Percentiles rank a stretch among this genome's conserved stretches.
These are phyloP conservation scores for Cyberlindnera subsufficiens DNA, from an alignment of 805 yeast genomes.

Conservation along the genomic window DNA sequence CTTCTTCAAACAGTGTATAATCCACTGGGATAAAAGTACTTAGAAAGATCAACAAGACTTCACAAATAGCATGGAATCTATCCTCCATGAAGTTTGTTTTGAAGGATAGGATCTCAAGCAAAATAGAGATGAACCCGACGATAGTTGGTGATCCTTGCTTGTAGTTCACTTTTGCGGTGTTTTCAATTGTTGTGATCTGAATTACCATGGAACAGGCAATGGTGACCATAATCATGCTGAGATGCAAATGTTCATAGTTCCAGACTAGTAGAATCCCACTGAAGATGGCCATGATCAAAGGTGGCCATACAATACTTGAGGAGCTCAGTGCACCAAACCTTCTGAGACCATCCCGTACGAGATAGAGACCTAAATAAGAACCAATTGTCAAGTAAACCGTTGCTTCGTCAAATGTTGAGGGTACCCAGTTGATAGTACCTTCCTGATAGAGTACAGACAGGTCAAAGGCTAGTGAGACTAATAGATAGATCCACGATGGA, in stretches of 20 bases:
- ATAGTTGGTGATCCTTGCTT: slow-evolving; percentile 16
- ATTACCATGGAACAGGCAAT: slow-evolving; percentile 21
- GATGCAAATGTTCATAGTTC: slow-evolving; percentile 6
- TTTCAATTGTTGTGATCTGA: slow-evolving; percentile 14
- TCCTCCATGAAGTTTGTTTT: slow-evolving; percentile 14
- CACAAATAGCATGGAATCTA: slow-evolving; percentile 8
- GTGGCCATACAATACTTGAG: background rate
- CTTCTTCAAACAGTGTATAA: slow-evolving; percentile 5
- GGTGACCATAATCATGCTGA: slow-evolving; percentile 22
- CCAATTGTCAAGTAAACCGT: background rate
- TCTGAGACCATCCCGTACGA: slow-evolving; percentile 9
- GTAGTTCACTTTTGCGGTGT: background rate
- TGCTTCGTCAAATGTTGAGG: background rate
- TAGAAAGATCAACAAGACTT: slow-evolving; percentile 8
- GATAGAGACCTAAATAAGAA: slow-evolving; percentile 4
- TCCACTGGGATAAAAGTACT: slow-evolving; percentile 14
- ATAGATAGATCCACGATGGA: slow-evolving; percentile 7
- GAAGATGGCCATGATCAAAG: background rate
- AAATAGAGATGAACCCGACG: slow-evolving; percentile 27
- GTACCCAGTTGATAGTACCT: background rate
- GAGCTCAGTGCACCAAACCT: slow-evolving; percentile 6
- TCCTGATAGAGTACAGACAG: slow-evolving; percentile 1
- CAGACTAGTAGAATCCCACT: slow-evolving; percentile 3
- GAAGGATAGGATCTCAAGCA: slow-evolving; percentile 30
- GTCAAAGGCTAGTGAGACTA: slow-evolving; percentile 13